Conservation (phyloP, 2,329 filamentous ascomycete genomes). For the Penicillium crustosum region DNA sequence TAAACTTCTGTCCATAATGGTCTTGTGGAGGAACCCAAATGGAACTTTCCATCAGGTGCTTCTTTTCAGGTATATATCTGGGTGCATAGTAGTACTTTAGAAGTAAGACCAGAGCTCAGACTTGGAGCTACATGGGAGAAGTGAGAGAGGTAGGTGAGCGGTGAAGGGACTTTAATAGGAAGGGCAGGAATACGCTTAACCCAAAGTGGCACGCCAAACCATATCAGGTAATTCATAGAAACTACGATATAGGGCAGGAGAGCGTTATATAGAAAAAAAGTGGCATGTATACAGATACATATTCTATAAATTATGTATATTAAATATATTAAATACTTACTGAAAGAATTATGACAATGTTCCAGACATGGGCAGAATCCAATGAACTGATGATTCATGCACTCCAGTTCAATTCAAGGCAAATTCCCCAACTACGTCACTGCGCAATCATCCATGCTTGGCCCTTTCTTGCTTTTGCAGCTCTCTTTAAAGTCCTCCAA, state of each 20-base stretch:
- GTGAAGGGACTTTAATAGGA: too few relatives aligned
- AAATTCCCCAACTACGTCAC: slow-evolving; percentile 36
- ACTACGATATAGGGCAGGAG: background rate
- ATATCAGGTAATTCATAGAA: background rate
- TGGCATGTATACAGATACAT: background rate
- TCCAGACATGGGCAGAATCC: background rate
- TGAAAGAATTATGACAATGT: background rate
- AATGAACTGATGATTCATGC: slow-evolving; percentile 27
- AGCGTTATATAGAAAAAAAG: background rate
- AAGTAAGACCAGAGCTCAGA: too few relatives aligned
- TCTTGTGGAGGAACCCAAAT: too few relatives aligned
- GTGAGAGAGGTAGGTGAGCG: too few relatives aligned
- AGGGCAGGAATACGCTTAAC: too few relatives aligned
- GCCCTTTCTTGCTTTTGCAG: slow-evolving; percentile 11
- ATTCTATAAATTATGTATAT: background rate
- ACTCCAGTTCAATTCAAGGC: slow-evolving; percentile 17
- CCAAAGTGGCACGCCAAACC: background rate
- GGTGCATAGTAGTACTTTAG: too few relatives aligned
- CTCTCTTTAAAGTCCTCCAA: slow-evolving; percentile 3
- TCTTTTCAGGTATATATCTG: too few relatives aligned
- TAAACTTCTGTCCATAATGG: too few relatives aligned
- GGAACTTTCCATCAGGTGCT: too few relatives aligned
- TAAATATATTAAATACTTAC: background rate
- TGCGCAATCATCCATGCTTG: slow-evolving; percentile 30
- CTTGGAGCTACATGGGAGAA: too few relatives aligned